Evolutionary conservation across 108 stramenopile genomes (phyloP), one percentile per base, ranked within the genome.

Genomic region (Cyclotella atomus): DNA sequence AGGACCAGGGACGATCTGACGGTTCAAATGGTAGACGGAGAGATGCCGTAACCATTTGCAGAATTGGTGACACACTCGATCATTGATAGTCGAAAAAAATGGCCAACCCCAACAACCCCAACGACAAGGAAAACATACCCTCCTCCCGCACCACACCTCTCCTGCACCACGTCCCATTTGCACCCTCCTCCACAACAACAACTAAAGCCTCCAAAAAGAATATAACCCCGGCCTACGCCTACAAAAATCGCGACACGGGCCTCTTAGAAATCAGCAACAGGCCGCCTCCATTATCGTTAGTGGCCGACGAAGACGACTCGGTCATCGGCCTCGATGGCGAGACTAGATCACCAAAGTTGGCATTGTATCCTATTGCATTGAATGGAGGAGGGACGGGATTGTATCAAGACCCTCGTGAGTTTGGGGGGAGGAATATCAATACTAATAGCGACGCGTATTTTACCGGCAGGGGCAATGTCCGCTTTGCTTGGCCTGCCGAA

Each of bases 301-400:
- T 83, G 29, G 82, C 73, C 59, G 54, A 83, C 32, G 77, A 75
- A 59, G 76, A 75, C 36, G 73, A 75, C n/a, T 54, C 71, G 3
- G 82, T 79, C 68, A 41, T 74, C 19, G 81, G 81, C 24, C 47
- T 74, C 16, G 64, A 32, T 7, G 77, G 65, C 30, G 73, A 16
- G 28, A 57, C 20, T 53, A 75, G 61, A n/a, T n/a, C n/a, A 34
- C 35, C 68, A 14, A 65, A 43, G n/a, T 54, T 79, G 59, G 82
- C 82, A 34, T 56, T 83, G 23, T 83, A 83, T 70, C 82, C 82
- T 0, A 83, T 83, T 57, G 82, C 82, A 50, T 45, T 83, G 52
- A 83, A 83, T 43, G 82, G 82, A 14, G 82, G 82, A 24, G 78
- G 82, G 47, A 70, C 74, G 30, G 82, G 82, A 28, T 54, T 83